These are phyloP conservation scores for Rosellinia necatrix DNA, from an alignment of 2,329 filamentous ascomycete genomes.

Conservation along the genomic window DNA sequence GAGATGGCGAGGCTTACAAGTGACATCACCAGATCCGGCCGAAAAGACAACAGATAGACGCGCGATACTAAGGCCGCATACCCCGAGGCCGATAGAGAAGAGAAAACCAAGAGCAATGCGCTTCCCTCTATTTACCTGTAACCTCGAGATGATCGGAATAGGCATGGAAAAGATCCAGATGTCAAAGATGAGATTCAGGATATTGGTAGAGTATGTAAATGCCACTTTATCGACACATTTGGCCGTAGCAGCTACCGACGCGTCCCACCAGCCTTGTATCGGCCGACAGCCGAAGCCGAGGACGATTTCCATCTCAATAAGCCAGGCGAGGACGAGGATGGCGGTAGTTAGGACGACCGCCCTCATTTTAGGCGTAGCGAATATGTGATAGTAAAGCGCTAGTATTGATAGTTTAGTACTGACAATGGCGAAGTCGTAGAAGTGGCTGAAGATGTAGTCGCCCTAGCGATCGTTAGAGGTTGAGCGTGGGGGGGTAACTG, in stretches of 20 bases:
- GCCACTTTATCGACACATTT: slow-evolving; percentile 33
- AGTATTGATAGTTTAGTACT: slow-evolving; percentile 38
- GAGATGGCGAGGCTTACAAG: slow-evolving; percentile 29
- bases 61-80: slow-evolving; percentile 33
- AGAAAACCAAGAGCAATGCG: slow-evolving; percentile 33
- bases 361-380: slow-evolving; percentile 28
- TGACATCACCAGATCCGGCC: slow-evolving; percentile 31
- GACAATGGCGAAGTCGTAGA: slow-evolving; percentile 37
- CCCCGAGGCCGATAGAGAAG: slow-evolving; percentile 35
- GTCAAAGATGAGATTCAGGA: slow-evolving; percentile 35
- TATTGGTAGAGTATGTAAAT: slow-evolving; percentile 37
- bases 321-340: slow-evolving; percentile 31
- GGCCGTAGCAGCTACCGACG: slow-evolving; percentile 17
- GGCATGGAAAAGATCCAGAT: slow-evolving; percentile 38
- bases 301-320: slow-evolving; percentile 34
- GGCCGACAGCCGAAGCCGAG: slow-evolving; percentile 34
- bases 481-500: not conserved
- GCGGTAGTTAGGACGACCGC: slow-evolving; percentile 21
- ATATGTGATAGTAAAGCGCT: slow-evolving; percentile 37
- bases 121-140: slow-evolving; percentile 29
- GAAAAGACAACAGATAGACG: slow-evolving; percentile 34
- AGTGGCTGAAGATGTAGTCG: slow-evolving; percentile 38
- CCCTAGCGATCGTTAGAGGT: slow-evolving; percentile 29
- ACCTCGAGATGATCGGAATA: slow-evolving; percentile 33
- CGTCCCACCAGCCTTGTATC: slow-evolving; percentile 36